These are phyloP conservation scores for Starmerella tilneyi DNA, from an alignment of 805 yeast genomes.

Conservation along the genomic window DNA sequence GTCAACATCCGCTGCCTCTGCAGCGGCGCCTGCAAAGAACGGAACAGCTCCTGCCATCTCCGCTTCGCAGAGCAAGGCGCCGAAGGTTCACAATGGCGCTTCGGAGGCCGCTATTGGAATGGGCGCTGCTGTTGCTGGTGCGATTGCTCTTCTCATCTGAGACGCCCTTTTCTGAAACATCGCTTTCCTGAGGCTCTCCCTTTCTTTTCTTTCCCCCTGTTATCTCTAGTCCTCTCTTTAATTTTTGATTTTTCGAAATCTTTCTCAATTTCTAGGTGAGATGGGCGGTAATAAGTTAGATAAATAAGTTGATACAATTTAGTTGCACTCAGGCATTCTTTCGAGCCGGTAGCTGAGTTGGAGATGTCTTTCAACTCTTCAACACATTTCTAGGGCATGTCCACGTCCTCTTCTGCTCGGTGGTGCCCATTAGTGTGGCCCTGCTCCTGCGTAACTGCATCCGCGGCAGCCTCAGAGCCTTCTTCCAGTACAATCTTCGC, in stretches of 20 bases:
- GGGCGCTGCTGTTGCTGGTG: conserved; percentile 3
- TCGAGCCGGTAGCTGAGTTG: neutral
- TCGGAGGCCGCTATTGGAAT: neutral
- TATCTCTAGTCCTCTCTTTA: neutral
- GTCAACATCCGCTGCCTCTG: no score
- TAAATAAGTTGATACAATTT: neutral
- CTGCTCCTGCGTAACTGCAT: neutral
- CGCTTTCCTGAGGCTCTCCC: neutral
- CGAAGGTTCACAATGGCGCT: conserved; percentile 12
- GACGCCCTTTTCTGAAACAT: neutral
- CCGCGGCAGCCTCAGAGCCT: neutral
- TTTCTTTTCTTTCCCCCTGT: neutral
- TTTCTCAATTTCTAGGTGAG: no score
- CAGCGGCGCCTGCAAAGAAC: no score
- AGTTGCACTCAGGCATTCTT: neutral
- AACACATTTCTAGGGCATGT: neutral
- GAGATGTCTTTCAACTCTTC: neutral
- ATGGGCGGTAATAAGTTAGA: neutral
- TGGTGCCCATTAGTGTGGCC: neutral
- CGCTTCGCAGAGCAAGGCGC: no score
- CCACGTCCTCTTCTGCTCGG: neutral
- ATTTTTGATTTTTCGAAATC: neutral
- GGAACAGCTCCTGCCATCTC: no score
- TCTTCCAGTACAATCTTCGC: conserved; percentile 11
- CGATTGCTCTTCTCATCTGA: conserved; percentile 6